Conservation (phyloP, 108 stramenopile species). For the Nannochloropsis granulata region DNA sequence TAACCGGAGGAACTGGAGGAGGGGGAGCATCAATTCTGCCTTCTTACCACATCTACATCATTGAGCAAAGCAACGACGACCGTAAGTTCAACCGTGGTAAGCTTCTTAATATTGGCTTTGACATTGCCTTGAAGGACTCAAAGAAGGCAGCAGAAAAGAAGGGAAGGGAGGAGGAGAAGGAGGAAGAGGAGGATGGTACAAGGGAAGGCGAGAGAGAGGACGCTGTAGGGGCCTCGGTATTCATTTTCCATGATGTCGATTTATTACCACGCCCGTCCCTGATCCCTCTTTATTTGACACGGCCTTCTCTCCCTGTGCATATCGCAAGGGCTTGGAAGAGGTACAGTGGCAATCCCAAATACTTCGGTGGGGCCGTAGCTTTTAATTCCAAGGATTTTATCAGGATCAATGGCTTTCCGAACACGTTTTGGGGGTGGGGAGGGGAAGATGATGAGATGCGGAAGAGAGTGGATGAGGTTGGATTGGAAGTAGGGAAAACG, state of each 20-base stretch:
- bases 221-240: conserved; percentile 35
- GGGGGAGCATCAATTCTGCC: background rate
- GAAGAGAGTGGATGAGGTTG: conserved; percentile 32
- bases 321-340: conserved; percentile 93
- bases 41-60: conserved; percentile 73
- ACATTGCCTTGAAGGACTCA: conserved; percentile 50
- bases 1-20: background rate
- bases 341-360: conserved; percentile 88
- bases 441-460: conserved; percentile 99
- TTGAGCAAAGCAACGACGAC: conserved; percentile 85
- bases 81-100: conserved; percentile 99
- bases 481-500: background rate
- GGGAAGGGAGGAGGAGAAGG: no score
- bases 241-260: conserved; percentile 98
- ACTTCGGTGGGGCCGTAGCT: conserved; percentile 89
- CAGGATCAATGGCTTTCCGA: conserved; percentile 91
- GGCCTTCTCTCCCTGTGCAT: conserved; percentile 68
- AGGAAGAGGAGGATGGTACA: background rate
- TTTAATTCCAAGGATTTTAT: conserved; percentile 65
- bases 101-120: conserved; percentile 93
- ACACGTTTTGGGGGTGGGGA: conserved; percentile 99
- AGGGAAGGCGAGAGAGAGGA: background rate
- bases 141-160: no score
- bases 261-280: conserved; percentile 64
- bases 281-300: conserved; percentile 55